phyloP scores from a whole-genome alignment of 2,329 filamentous ascomycete species.

The Ceratocystis lukuohia region DNA sequence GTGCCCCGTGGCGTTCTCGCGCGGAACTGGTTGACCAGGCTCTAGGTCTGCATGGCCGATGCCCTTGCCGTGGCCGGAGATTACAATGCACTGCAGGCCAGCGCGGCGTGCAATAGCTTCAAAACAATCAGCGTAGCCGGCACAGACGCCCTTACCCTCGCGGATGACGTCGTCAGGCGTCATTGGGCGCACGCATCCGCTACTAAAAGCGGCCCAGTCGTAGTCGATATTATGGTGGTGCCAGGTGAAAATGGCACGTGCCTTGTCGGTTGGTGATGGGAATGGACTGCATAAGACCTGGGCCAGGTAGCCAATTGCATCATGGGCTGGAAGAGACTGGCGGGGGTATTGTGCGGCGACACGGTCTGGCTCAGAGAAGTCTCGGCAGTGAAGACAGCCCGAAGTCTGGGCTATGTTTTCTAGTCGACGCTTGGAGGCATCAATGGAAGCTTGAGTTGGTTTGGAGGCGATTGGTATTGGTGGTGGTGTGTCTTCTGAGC shows the following conservation, averaged over 20 bases:
- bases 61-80: constrained; percentile 76
- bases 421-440: constrained; percentile 3
- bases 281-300: constrained; percentile 68
- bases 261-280: constrained; percentile 74
- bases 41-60: constrained; percentile 54
- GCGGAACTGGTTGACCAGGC: constrained; percentile 52
- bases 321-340: constrained; percentile 50
- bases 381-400: constrained; percentile 67
- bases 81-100: constrained; percentile 62
- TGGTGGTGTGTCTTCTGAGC: constrained; percentile 33
- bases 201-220: constrained; percentile 68
- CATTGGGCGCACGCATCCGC: constrained; percentile 49
- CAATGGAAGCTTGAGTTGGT: constrained; percentile 34
- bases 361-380: constrained; percentile 69
- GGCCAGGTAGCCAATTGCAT: constrained; percentile 61
- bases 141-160: constrained; percentile 73
- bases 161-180: constrained; percentile 61
- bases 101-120: constrained; percentile 63
- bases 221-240: constrained; percentile 87
- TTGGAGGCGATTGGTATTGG: constrained; percentile 40
- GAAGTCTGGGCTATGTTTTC: constrained; percentile 34
- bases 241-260: constrained; percentile 87
- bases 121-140: constrained; percentile 79
- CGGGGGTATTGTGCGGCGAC: constrained; percentile 68
- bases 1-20: constrained; percentile 50